Base-by-base conservation (phyloP, 2,329 filamentous ascomycete species). In the Hypomyces rosellus region DNA sequence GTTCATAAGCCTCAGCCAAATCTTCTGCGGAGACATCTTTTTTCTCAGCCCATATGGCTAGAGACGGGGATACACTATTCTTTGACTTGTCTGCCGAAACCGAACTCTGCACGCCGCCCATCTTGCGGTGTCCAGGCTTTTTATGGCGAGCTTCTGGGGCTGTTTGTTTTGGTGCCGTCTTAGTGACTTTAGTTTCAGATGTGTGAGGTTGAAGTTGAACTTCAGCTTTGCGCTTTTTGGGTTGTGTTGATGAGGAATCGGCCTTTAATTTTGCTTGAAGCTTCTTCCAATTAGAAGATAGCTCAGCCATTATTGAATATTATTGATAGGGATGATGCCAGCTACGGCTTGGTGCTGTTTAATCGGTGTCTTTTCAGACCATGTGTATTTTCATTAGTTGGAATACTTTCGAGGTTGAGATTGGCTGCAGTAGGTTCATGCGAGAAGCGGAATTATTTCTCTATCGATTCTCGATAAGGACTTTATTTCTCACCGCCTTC, bases 241-340 rank as follows among this genome's bases (percentile, higher is more conserved):
- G 56, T n/a, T 66, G 52, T 14, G 64, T 60, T 14, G 67, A 60
- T n/a, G 66, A 53, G 25, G 71, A 65, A 52, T 76, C 73, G 38
- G 73, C 64, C 61, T 78, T 74, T 59, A 82, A 69, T 59, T 77
- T 77, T 57, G 79, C 78, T 69, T 89, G 86, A 49, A 91, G 75
- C 69, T 80, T 85, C 69, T 89, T 89, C 87, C 87, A 91, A 65
- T 91, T 91, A 48, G 79, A 82, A 12, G 82, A 85, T 34, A 85
- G 68, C 59, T 71, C 72, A 36, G 66, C 66, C 68, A 71, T 71
- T 33, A 12, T 53, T 42, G 30, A 42, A 33, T 13, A 50, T 37
- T 8, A 39, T 39, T 14, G 7, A 12, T 30, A 45, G 15, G 20
- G 12, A 34, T 30, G 5, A 30, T 20, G 3, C n/a, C n/a, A 18